Evolutionary conservation across 1,139 yeast genomes (phyloP).

Genomic region (Tardiomyces depauwii): DNA sequence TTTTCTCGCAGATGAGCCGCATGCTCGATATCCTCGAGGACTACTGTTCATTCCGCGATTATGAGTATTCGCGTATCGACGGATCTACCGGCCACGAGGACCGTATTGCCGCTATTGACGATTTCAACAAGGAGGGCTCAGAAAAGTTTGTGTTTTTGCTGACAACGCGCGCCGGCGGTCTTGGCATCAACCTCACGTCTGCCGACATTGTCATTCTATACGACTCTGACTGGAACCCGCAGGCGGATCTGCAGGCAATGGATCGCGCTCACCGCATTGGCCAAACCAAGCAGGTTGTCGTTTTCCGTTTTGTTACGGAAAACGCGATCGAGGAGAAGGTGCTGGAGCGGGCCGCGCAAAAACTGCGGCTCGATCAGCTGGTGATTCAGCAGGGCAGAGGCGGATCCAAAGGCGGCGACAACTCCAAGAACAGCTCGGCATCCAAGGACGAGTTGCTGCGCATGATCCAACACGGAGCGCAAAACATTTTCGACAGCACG

Average conservation of each 20-base stretch:
- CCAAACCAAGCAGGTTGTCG: constrained; percentile 91
- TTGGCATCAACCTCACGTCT: constrained; percentile 86
- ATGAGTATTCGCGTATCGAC: constrained; percentile 84
- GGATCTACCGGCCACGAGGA: constrained; percentile 94
- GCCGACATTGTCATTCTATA: constrained; percentile 86
- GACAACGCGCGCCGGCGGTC: constrained; percentile 98
- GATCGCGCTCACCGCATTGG: constrained; percentile 98
- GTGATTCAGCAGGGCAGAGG: constrained; percentile 92
- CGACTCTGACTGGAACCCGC: constrained; percentile 99
- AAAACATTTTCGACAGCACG: constrained; percentile 52
- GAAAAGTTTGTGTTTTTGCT: constrained; percentile 75
- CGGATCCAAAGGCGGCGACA: constrained; percentile 14
- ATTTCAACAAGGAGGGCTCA: constrained; percentile 72
- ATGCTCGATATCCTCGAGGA: constrained; percentile 86
- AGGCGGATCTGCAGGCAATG: constrained; percentile 98
- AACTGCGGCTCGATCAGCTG: constrained; percentile 80
- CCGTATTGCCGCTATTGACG: constrained; percentile 85
- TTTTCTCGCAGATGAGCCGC: constrained; percentile 93
- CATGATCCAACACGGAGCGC: constrained; percentile 97
- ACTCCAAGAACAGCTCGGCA: constrained; percentile 37
- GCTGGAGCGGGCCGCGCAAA: constrained; percentile 91
- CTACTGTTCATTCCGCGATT: constrained; percentile 75
- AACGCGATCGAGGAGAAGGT: constrained; percentile 96
- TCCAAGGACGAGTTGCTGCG: constrained; percentile 77
- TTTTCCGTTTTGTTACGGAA: constrained; percentile 85